Base-by-base conservation (phyloP, 129 eudicot species). In the Centaurea solstitialis region DNA sequence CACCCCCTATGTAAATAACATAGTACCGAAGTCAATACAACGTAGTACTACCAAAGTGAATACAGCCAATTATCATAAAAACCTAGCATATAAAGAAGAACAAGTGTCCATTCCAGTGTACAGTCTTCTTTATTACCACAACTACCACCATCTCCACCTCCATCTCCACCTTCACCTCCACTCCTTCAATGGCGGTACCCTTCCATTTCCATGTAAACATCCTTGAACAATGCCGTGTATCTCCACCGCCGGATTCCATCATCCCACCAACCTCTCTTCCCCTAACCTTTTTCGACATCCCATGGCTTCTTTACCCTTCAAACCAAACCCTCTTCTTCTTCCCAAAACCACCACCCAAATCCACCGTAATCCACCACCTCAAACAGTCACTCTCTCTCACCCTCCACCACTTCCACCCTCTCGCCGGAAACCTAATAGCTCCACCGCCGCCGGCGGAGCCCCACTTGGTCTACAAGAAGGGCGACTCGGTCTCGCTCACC, bases 351-450 rank as follows among this genome's bases (percentile, higher is more conserved):
- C 21, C 38, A 38, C 72, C 73, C 21, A 80, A 74, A 65, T 9
- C 85, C 72, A n/a, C 83, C 76, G 24, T 79, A 10, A 47, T 89
- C 12, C 83, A 80, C 67, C 69, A 40, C 24, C 97, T 92, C 40
- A 92, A 86, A 75, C 83, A 85, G 22, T 87, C 93, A 39, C 91
- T 92, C 71, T 82, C 92, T 47, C 43, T 47, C 72, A 82, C 97
- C 43, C 93, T 91, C 87, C 86, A 83, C 39, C 89, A 84, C 83
- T 91, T 80, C 76, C 45, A 80, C 24, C 97, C 89, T 2, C 77
- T 87, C 39, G 80, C 89, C 43, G 91, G 90, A 41, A 87, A 81
- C 74, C 72, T 91, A 43, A 24, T 73, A 8, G 73, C 61, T 68
- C 90, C 91, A 24, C 50, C 50, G 6, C 73, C 76, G 0, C 78